Evolutionary conservation across 1,139 yeast species (phyloP).

Genomic region (Yamadazyma aaseri): DNA sequence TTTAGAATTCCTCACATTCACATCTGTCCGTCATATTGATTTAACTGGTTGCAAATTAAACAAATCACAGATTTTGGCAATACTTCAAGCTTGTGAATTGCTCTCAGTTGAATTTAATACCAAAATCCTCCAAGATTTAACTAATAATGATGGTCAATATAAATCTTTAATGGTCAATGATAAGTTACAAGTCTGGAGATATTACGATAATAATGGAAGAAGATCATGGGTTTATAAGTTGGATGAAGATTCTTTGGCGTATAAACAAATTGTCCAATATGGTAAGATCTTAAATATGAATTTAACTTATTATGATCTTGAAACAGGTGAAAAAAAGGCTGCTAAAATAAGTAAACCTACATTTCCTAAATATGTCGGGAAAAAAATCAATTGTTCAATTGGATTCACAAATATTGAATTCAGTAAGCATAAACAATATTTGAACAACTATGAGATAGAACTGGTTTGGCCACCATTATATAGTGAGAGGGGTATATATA

Average conservation of each 20-base stretch:
- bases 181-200: constrained; percentile 49
- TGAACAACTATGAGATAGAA: constrained; percentile 34
- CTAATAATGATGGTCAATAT: constrained; percentile 33
- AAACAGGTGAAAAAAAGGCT: constrained; percentile 64
- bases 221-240: constrained; percentile 79
- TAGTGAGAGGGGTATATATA: constrained; percentile 68
- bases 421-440: constrained; percentile 31
- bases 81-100: constrained; percentile 29
- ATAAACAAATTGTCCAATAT: constrained; percentile 26
- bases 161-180: constrained; percentile 19
- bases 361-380: constrained; percentile 61
- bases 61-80: constrained; percentile 19
- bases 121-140: constrained; percentile 38
- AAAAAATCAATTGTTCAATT: constrained; percentile 57
- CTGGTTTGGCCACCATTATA: constrained; percentile 63
- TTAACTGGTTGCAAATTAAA: constrained; percentile 39
- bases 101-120: constrained; percentile 43
- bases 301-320: constrained; percentile 56
- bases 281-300: constrained; percentile 23
- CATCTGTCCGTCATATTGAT: constrained; percentile 32
- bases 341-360: constrained; percentile 56
- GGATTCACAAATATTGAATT: constrained; percentile 47
- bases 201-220: constrained; percentile 64
- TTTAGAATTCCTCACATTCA: constrained; percentile 42
- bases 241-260: constrained; percentile 33